Conservation (phyloP, 805 yeast species). For the Pichia nanzhaoensis region DNA sequence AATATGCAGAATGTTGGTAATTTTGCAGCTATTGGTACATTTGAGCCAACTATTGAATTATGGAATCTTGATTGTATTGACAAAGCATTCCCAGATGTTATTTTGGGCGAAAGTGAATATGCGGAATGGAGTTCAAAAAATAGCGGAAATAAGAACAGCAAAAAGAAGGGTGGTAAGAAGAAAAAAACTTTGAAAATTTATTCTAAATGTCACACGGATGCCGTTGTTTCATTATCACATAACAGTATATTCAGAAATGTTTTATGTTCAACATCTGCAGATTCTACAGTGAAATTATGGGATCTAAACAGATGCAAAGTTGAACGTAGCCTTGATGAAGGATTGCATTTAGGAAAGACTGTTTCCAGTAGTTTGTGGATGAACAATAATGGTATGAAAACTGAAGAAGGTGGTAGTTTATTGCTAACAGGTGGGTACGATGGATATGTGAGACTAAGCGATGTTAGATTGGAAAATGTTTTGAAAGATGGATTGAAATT, state of each 20-base stretch:
- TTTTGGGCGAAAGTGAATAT: conserved; percentile 69
- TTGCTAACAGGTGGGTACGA: conserved; percentile 93
- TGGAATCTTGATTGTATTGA: conserved; percentile 94
- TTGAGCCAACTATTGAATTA: conserved; percentile 94
- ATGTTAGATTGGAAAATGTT: conserved; percentile 70
- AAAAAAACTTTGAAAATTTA: conserved; percentile 43
- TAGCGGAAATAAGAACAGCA: conserved; percentile 27
- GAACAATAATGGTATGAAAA: conserved; percentile 25
- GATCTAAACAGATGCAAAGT: conserved; percentile 72
- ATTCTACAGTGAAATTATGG: conserved; percentile 92
- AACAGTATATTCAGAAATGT: conserved; percentile 77
- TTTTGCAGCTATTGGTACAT: conserved; percentile 94
- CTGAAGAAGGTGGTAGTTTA: conserved; percentile 47
- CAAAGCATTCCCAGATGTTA: conserved; percentile 89
- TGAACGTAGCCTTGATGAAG: conserved; percentile 61
- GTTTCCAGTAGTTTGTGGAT: conserved; percentile 91
- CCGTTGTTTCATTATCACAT: conserved; percentile 81
- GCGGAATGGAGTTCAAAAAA: conserved; percentile 18
- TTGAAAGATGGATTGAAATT: conserved; percentile 55
- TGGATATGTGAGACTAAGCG: conserved; percentile 70
- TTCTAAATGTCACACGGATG: conserved; percentile 79
- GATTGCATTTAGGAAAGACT: conserved; percentile 67
- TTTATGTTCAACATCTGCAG: conserved; percentile 93
- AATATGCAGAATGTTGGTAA: conserved; percentile 57
- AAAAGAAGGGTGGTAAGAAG: conserved; percentile 43